phyloP scores from a whole-genome alignment of 164 flowering plant species.

The Aristolochia californica region DNA sequence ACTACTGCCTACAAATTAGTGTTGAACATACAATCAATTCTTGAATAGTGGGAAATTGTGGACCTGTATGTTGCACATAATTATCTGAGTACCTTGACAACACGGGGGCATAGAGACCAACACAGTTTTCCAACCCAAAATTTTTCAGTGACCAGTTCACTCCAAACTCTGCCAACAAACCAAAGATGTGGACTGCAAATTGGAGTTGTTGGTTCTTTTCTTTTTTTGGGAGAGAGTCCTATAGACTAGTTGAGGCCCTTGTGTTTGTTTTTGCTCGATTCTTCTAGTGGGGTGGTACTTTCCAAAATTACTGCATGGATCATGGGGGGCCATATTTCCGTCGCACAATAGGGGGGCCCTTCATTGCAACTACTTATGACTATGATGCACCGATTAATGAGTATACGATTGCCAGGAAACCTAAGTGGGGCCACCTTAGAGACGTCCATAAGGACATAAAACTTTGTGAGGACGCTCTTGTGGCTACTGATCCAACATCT shows the following conservation, averaged over 20 bases:
- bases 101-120: too few relatives aligned
- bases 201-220: constrained; percentile 94
- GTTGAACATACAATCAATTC: too few relatives aligned
- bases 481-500: constrained; percentile 63
- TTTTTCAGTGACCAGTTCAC: constrained; percentile 89
- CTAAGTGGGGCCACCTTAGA: constrained; percentile 90
- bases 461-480: constrained; percentile 76
- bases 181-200: constrained; percentile 98
- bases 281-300: constrained; percentile 82
- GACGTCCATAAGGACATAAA: constrained; percentile 86
- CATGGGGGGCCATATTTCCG: constrained; percentile 99
- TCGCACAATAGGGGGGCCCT: constrained; percentile 87
- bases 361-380: constrained; percentile 82
- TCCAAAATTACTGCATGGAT: constrained; percentile 97
- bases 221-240: constrained; percentile 69
- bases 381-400: constrained; percentile 99
- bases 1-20: too few relatives aligned
- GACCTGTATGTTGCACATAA: too few relatives aligned
- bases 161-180: constrained; percentile 67
- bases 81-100: too few relatives aligned
- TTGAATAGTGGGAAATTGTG: too few relatives aligned
- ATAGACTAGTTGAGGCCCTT: constrained; percentile 87
- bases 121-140: too few relatives aligned
- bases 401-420: constrained; percentile 74
- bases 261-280: constrained; percentile 94